Evolutionary conservation across 2,329 filamentous ascomycete species (phyloP).

Genomic region (Aspergillus proliferans): DNA sequence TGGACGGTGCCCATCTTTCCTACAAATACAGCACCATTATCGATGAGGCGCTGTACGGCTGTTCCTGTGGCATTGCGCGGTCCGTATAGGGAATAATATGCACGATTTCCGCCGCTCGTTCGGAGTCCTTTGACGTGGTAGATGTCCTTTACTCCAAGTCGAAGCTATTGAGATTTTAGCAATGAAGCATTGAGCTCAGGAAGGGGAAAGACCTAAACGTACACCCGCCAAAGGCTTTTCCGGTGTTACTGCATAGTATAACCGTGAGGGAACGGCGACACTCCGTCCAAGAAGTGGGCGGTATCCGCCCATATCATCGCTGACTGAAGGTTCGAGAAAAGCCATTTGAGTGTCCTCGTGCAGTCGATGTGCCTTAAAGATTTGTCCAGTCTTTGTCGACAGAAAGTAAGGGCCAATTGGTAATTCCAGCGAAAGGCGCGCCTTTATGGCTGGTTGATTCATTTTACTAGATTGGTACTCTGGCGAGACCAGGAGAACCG

Average conservation of each 20-base stretch:
- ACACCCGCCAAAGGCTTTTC: constrained; percentile 53
- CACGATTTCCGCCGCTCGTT: constrained; percentile 53
- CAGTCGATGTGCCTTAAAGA: constrained; percentile 46
- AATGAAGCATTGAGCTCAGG: too few relatives aligned
- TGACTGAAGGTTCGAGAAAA: constrained; percentile 44
- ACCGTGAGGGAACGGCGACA: constrained; percentile 53
- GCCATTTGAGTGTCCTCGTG: constrained; percentile 47
- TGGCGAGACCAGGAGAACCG: constrained; percentile 2
- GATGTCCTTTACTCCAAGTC: constrained; percentile 58
- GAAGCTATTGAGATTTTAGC: too few relatives aligned
- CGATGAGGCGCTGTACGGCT: constrained; percentile 51
- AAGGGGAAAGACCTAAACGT: constrained; percentile 22
- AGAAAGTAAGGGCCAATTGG: constrained; percentile 48
- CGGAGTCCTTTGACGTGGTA: constrained; percentile 53
- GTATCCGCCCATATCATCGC: constrained; percentile 12
- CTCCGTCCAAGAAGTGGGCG: constrained; percentile 25
- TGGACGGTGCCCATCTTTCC: constrained; percentile 31
- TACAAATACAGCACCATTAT: constrained; percentile 50
- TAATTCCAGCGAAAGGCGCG: constrained; percentile 14
- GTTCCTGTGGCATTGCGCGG: constrained; percentile 43
- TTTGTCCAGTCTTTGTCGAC: constrained; percentile 34
- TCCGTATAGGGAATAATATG: constrained; percentile 51
- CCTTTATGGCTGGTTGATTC: background rate
- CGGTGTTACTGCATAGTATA: constrained; percentile 51
- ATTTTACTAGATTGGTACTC: background rate